Conservation (phyloP, 345 rosid genomes). For the Sonneratia alba region DNA sequence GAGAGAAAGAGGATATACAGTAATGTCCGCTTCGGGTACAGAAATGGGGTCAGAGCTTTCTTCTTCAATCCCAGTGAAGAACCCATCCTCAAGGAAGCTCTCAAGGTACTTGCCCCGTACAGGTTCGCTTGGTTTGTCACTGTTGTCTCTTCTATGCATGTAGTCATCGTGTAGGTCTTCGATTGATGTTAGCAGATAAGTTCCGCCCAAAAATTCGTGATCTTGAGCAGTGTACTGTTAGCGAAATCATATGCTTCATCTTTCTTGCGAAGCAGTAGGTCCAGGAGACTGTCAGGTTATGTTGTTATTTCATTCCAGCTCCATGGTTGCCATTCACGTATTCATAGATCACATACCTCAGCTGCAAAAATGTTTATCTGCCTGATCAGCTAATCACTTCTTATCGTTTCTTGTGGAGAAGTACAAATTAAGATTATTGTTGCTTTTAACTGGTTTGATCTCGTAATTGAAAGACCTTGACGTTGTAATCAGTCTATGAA, state of each 20-base stretch:
- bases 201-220: background rate
- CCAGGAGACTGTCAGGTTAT: background rate
- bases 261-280: background rate
- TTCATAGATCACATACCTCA: background rate
- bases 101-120: conserved; percentile 24
- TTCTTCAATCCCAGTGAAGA: conserved; percentile 30
- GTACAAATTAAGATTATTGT: background rate
- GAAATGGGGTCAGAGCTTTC: conserved; percentile 17
- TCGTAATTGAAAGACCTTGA: background rate
- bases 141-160: conserved; percentile 17
- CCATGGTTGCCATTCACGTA: background rate
- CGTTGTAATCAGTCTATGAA: background rate
- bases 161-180: background rate
- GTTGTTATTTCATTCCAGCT: background rate
- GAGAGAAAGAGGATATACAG: background rate
- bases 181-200: background rate
- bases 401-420: background rate
- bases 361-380: too few species aligned
- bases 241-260: background rate
- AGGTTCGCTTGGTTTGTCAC: conserved; percentile 21
- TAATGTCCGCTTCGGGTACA: background rate
- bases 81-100: conserved; percentile 43
- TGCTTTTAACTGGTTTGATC: background rate
- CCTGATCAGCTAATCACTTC: background rate
- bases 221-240: background rate